A percentile compares a stretch with the other conserved stretches of the same genome.
Evolutionary conservation across 2,329 filamentous ascomycete genomes (phyloP).

Genomic region (Stemphylium beticola): DNA sequence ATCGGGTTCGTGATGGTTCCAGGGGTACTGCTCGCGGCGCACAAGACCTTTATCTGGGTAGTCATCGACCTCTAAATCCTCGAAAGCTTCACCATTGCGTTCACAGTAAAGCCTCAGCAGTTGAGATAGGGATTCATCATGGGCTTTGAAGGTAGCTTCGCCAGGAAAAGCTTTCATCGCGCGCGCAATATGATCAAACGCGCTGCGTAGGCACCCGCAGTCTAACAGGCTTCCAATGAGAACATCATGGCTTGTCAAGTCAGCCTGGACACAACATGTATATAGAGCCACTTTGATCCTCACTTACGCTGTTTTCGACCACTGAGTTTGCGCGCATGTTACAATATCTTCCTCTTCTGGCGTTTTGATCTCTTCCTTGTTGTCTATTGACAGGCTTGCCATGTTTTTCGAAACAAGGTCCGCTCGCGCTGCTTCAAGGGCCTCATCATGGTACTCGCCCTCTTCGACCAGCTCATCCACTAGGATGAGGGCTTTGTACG

Average conservation of each 20-base stretch:
- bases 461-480: slow-evolving; percentile 81
- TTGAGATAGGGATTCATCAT: slow-evolving; percentile 58
- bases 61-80: slow-evolving; percentile 58
- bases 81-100: slow-evolving; percentile 28
- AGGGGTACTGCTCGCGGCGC: slow-evolving; percentile 68
- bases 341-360: slow-evolving; percentile 19
- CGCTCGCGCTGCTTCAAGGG: slow-evolving; percentile 59
- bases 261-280: slow-evolving; percentile 4
- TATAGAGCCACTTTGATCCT: not conserved
- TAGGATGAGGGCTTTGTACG: slow-evolving; percentile 87
- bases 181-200: slow-evolving; percentile 68
- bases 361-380: not conserved
- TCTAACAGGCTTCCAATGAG: slow-evolving; percentile 62
- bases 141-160: slow-evolving; percentile 63
- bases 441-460: slow-evolving; percentile 78
- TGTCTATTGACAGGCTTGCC: slow-evolving; percentile 7
- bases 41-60: slow-evolving; percentile 74
- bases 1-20: slow-evolving; percentile 67
- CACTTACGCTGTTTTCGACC: slow-evolving; percentile 41
- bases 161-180: slow-evolving; percentile 63
- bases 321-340: slow-evolving; percentile 29
- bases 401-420: slow-evolving; percentile 28
- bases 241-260: slow-evolving; percentile 35
- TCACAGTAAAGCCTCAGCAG: slow-evolving; percentile 33
- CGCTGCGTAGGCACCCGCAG: slow-evolving; percentile 71